Percentiles rank a stretch among this genome's conserved stretches.
Conservation (phyloP, 768 basidiomycete genomes). For the Royoungia palumana region DNA sequence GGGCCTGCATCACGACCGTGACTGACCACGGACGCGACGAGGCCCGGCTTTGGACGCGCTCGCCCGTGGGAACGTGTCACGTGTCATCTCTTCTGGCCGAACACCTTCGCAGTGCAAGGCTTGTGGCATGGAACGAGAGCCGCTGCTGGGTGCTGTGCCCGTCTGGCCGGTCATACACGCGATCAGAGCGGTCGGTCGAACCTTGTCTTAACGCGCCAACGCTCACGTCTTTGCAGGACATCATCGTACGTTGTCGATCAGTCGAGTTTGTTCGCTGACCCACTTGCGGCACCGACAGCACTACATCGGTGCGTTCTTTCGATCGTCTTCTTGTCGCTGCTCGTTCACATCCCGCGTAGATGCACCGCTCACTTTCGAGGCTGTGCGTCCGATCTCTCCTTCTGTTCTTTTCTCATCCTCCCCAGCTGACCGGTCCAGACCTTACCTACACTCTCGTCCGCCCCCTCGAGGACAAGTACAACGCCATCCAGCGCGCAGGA, state of each 20-base stretch:
- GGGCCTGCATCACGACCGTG: constrained; percentile 34
- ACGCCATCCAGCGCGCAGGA: constrained; percentile 60
- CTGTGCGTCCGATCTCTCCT: constrained; percentile 43
- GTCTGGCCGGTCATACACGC: constrained; percentile 83
- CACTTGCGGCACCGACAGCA: constrained; percentile 38
- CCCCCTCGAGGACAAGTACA: constrained; percentile 86
- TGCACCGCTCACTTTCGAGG: constrained; percentile 79
- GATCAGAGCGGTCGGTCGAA: constrained; percentile 55
- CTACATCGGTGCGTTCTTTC: constrained; percentile 56
- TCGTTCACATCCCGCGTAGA: constrained; percentile 49
- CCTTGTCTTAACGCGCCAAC: not conserved
- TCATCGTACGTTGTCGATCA: constrained; percentile 45
- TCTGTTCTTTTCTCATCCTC: constrained; percentile 8
- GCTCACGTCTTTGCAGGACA: constrained; percentile 45
- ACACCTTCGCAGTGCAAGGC: not conserved
- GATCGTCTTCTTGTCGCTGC: not conserved
- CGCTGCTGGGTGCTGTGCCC: constrained; percentile 49
- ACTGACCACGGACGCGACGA: constrained; percentile 24
- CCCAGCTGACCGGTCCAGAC: constrained; percentile 78
- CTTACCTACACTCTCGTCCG: constrained; percentile 87
- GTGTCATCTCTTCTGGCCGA: not conserved
- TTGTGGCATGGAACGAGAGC: constrained; percentile 31
- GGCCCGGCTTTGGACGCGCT: constrained; percentile 14
- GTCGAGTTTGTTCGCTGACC: constrained; percentile 1
- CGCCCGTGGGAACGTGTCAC: constrained; percentile 17